These are phyloP conservation scores for Colletotrichum spinosum DNA, from an alignment of 2,329 filamentous ascomycete genomes.

Conservation along the genomic window DNA sequence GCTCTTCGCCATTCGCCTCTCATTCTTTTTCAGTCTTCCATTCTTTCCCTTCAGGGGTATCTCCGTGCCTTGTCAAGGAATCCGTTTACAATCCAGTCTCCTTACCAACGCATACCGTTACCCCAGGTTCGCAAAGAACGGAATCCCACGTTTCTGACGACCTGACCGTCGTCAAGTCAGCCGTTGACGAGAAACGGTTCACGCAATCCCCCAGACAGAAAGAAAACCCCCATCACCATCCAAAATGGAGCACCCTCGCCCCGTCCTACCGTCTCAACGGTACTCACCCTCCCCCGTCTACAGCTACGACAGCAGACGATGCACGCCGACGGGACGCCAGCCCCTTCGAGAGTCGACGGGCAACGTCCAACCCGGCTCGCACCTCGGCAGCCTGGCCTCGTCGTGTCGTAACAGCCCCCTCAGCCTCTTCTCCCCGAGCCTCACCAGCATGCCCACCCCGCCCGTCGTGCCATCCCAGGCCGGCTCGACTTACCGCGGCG, in stretches of 20 bases:
- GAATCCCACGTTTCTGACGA: no score
- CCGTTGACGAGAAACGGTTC: background rate
- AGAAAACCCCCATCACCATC: slow-evolving; percentile 6
- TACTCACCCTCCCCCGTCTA: slow-evolving; percentile 61
- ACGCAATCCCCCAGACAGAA: slow-evolving; percentile 12
- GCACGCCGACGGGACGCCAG: slow-evolving; percentile 50
- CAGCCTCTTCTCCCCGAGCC: slow-evolving; percentile 56
- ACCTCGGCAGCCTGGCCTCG: slow-evolving; percentile 46
- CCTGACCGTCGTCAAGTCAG: no score
- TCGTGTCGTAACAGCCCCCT: slow-evolving; percentile 58
- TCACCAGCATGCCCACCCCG: slow-evolving; percentile 59
- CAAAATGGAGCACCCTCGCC: slow-evolving; percentile 50
- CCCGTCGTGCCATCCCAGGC: slow-evolving; percentile 65
- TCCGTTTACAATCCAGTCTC: slow-evolving; percentile 36
- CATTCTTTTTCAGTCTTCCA: slow-evolving; percentile 32
- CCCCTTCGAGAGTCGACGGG: slow-evolving; percentile 65
- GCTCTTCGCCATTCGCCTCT: slow-evolving; percentile 9
- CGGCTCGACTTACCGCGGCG: slow-evolving; percentile 47
- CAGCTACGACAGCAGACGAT: slow-evolving; percentile 57
- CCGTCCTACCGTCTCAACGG: slow-evolving; percentile 63
- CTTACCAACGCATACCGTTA: slow-evolving; percentile 20
- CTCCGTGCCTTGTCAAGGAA: slow-evolving; percentile 36
- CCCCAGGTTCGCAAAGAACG: background rate
- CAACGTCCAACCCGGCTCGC: slow-evolving; percentile 58
- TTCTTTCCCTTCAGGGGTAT: slow-evolving; percentile 33